Conservation (phyloP, 2,329 filamentous ascomycete genomes). For the Neonectria sp. region DNA sequence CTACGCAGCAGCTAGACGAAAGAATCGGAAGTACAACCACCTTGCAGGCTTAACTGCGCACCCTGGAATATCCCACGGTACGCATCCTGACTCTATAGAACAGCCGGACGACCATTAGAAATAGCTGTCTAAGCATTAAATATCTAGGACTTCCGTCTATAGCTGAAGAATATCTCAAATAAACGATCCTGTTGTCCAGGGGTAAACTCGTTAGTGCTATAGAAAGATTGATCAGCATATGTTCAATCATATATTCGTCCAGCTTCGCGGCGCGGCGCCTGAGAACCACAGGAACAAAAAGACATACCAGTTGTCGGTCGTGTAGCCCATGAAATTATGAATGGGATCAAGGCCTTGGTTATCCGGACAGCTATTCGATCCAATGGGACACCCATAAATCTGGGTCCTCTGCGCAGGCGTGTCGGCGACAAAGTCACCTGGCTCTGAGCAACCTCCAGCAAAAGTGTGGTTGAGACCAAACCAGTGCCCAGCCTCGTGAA, state of each 20-base stretch:
- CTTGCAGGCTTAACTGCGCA: too few species aligned
- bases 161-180: constrained; percentile 20
- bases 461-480: constrained; percentile 58
- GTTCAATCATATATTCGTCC: neutral
- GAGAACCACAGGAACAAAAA: neutral
- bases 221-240: neutral
- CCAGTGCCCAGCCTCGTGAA: constrained; percentile 58
- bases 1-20: too few species aligned
- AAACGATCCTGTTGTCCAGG: constrained; percentile 19
- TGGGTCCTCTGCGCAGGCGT: constrained; percentile 54
- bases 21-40: too few species aligned
- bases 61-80: too few species aligned
- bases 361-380: constrained; percentile 42
- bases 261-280: neutral
- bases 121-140: neutral
- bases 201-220: constrained; percentile 23
- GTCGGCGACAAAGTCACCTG: constrained; percentile 55
- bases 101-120: too few species aligned
- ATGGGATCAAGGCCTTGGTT: constrained; percentile 45
- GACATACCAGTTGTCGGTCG: constrained; percentile 54
- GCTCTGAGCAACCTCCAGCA: constrained; percentile 51
- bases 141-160: constrained; percentile 6
- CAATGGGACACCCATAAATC: constrained; percentile 41
- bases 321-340: constrained; percentile 48
- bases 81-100: too few species aligned